These are phyloP conservation scores for Ustilago cynodontis DNA, from an alignment of 1,284 basidiomycete genomes.

Conservation along the genomic window DNA sequence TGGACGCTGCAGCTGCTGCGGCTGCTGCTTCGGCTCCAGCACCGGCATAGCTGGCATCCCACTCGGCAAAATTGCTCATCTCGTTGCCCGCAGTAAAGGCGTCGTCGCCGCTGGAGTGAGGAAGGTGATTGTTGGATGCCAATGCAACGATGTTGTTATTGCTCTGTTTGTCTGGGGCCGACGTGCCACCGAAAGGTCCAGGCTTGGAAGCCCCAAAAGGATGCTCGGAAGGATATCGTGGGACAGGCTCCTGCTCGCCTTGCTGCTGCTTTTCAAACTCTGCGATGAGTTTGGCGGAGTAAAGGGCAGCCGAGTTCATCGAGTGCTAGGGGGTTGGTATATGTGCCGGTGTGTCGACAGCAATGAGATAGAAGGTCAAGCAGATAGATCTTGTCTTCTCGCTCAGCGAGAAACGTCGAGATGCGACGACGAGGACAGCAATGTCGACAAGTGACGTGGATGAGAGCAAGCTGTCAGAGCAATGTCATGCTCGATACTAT, in stretches of 20 bases:
- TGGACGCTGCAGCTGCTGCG: neutral
- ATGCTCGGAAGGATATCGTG: slow-evolving; percentile 36
- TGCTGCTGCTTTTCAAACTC: slow-evolving; percentile 45
- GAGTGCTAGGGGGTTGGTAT: neutral
- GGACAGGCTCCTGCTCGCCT: neutral
- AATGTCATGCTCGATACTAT: neutral
- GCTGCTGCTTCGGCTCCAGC: slow-evolving; percentile 8
- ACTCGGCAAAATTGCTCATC: slow-evolving; percentile 32
- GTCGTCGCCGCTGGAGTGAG: neutral
- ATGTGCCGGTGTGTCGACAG: neutral
- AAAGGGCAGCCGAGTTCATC: slow-evolving; percentile 44
- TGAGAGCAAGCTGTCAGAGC: neutral
- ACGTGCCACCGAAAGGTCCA: slow-evolving; percentile 45
- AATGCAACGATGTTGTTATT: neutral
- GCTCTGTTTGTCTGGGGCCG: neutral
- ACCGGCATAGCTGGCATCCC: slow-evolving; percentile 21
- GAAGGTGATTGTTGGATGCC: neutral
- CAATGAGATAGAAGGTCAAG: neutral
- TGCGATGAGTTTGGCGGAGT: slow-evolving; percentile 49
- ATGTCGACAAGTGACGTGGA: neutral
- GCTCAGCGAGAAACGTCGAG: neutral
- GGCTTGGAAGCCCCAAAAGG: slow-evolving; percentile 35
- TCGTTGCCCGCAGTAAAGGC: slow-evolving; percentile 17
- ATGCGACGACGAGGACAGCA: neutral
- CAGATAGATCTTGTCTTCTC: too few species aligned